A percentile compares a stretch with the other conserved stretches of the same genome.
Evolutionary conservation across 495 filamentous ascomycete genomes (phyloP).

Genomic region (Glutinoglossum americanum): DNA sequence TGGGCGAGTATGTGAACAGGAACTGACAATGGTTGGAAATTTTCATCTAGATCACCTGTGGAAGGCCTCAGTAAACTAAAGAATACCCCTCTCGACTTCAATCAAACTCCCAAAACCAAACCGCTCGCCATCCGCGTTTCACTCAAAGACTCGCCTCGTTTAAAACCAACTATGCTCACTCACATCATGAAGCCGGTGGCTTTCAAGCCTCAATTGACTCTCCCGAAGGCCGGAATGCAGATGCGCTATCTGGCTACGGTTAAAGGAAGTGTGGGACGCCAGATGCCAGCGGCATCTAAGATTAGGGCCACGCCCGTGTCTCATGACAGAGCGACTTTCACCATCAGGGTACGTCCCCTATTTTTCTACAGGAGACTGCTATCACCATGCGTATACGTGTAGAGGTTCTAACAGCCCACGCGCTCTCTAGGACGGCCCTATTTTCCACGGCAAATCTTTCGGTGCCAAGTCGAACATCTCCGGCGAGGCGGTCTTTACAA

Average conservation of each 20-base stretch:
- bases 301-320: slow-evolving; percentile 33
- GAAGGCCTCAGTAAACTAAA: slow-evolving; percentile 69
- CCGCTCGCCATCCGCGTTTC: slow-evolving; percentile 4
- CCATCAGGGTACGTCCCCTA: slow-evolving; percentile 46
- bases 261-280: slow-evolving; percentile 39
- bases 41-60: slow-evolving; percentile 69
- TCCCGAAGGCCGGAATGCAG: slow-evolving; percentile 27
- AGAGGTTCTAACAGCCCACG: slow-evolving; percentile 10
- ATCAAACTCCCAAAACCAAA: slow-evolving; percentile 8
- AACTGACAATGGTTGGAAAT: slow-evolving; percentile 9
- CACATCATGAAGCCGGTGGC: slow-evolving; percentile 37
- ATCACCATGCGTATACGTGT: neutral
- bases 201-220: slow-evolving; percentile 28
- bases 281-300: slow-evolving; percentile 20
- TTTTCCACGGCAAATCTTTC: slow-evolving; percentile 85
- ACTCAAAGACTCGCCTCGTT: neutral
- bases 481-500: slow-evolving; percentile 89
- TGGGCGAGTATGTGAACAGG: slow-evolving; percentile 7
- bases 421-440: slow-evolving; percentile 45
- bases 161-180: slow-evolving; percentile 34
- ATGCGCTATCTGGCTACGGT: slow-evolving; percentile 48
- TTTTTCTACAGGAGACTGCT: slow-evolving; percentile 1
- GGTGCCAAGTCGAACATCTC: slow-evolving; percentile 81
- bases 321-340: slow-evolving; percentile 72
- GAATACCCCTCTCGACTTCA: slow-evolving; percentile 10